Base-by-base conservation (phyloP, 768 basidiomycete genomes). In the Cystofilobasidium bisporidii region DNA sequence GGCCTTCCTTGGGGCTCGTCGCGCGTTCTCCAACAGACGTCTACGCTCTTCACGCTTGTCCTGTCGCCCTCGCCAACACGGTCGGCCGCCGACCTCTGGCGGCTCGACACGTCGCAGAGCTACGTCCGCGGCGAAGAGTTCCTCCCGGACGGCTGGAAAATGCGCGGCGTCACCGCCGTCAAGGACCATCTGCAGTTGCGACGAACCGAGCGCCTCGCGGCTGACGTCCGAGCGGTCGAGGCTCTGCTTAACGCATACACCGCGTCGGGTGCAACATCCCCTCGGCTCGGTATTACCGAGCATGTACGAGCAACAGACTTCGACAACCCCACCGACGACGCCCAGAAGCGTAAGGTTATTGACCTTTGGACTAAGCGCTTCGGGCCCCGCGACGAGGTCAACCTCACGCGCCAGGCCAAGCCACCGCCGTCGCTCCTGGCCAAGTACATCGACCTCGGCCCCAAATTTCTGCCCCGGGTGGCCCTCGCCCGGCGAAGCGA, bases 61-160 rank as follows among this genome's bases (percentile, higher is more conserved):
- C 81, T 98, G 38, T 84, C 85, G 3, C 92, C 94, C 17, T 87
- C 89, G 20, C 79, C 89, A 69, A 91, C 89, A 24, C 85, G 90
- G 53, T 91, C 88, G 0, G 83, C 90, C 2, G 85, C 85, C 75
- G 92, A 97, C 71, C 80, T 99, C 18, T 97, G 94, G 96, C 81
- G 92, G 47, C 80, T 98, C 61, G 91, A 99, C 78, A 97, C 94
- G 0, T 86, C 89, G 33, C 88, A 89, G 36, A 38, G 60, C 36
- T 97, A 93, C 77, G 92, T 99, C 0, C 83, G 86, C 55, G 94
- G 94, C 11, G 93, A 98, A 75, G 93, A 97, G 73, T 77, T 81
- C 4, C 81, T 98, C 33, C 65, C 58, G 12, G 85, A 82, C 9
- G 76, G 81, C 24, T 98, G 94, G 93, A 87, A 85, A 72, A 86